Conservation (phyloP, 2,329 filamentous ascomycete genomes). For the Coniella lustricola region DNA sequence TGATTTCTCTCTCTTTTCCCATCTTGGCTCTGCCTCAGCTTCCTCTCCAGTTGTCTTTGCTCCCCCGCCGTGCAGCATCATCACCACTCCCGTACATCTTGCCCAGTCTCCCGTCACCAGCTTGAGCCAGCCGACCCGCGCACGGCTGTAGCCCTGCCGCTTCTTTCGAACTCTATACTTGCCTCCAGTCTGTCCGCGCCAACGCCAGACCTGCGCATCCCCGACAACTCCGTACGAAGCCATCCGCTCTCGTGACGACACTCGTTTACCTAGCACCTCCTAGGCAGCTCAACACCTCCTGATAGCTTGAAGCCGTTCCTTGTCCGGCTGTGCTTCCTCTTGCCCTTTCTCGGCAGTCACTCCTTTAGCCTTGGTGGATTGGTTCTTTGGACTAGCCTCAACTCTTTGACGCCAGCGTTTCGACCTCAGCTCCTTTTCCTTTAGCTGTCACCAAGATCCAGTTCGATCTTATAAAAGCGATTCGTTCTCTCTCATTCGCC, state of each 20-base stretch:
- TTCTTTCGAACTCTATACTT: too few species aligned
- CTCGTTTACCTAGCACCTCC: too few species aligned
- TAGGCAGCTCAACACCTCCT: background rate
- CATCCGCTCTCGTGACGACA: too few species aligned
- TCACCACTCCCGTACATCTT: background rate
- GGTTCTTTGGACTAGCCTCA: background rate
- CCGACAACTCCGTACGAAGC: too few species aligned
- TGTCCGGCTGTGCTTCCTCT: background rate
- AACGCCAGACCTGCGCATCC: too few species aligned
- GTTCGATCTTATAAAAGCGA: too few species aligned
- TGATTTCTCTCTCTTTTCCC: conserved; percentile 12
- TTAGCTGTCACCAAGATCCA: background rate
- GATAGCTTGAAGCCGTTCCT: background rate
- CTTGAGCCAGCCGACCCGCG: too few species aligned
- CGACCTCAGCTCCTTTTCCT: background rate
- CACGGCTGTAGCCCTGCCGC: too few species aligned
- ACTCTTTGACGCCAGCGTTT: conserved; percentile 8
- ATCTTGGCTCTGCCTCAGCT: conserved; percentile 4
- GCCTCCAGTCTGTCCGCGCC: too few species aligned
- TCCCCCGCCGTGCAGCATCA: conserved; percentile 1
- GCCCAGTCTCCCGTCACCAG: background rate
- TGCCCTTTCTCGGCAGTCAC: background rate
- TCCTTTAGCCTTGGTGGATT: background rate
- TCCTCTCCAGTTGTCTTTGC: conserved; percentile 11
- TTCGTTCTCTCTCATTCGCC: too few species aligned